Percentiles rank a stretch among this genome's conserved stretches.
Evolutionary conservation across 2,329 filamentous ascomycete species (phyloP).

Genomic region (Proliferodiscus dingleyae): DNA sequence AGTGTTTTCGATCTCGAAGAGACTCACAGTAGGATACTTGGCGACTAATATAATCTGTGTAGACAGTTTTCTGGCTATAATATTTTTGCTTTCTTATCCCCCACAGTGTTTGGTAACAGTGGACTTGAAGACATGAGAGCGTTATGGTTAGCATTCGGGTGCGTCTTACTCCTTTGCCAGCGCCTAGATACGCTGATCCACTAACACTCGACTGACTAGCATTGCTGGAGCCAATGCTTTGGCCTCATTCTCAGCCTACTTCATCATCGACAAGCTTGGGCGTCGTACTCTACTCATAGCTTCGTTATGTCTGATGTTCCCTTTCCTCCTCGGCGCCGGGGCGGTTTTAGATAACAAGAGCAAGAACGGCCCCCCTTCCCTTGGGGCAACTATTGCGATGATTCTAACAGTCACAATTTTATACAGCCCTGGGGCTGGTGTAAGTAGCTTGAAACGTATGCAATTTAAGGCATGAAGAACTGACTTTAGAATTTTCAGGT

Average conservation of each 20-base stretch:
- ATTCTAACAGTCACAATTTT: background rate
- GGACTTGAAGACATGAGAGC: background rate
- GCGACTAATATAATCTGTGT: too few relatives aligned
- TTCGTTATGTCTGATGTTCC: slow-evolving; percentile 1
- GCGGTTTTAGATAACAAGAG: background rate
- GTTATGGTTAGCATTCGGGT: background rate
- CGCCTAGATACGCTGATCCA: too few relatives aligned
- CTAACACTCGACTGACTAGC: background rate
- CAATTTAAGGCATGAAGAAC: background rate
- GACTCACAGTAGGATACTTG: too few relatives aligned
- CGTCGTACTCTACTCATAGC: slow-evolving; percentile 44
- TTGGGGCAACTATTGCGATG: background rate
- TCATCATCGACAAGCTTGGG: slow-evolving; percentile 60
- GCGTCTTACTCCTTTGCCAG: background rate
- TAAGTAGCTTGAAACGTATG: background rate
- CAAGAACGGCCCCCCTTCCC: background rate
- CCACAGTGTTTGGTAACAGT: background rate
- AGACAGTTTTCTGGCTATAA: slow-evolving; percentile 1
- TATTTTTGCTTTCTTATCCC: background rate
- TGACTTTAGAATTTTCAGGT: background rate
- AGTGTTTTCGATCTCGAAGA: too few relatives aligned
- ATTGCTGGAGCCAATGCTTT: slow-evolving; percentile 47
- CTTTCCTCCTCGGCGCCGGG: background rate
- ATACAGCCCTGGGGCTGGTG: background rate
- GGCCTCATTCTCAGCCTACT: slow-evolving; percentile 57